Base-by-base conservation (phyloP, 805 yeast species). In the Danielia reshetovae region DNA sequence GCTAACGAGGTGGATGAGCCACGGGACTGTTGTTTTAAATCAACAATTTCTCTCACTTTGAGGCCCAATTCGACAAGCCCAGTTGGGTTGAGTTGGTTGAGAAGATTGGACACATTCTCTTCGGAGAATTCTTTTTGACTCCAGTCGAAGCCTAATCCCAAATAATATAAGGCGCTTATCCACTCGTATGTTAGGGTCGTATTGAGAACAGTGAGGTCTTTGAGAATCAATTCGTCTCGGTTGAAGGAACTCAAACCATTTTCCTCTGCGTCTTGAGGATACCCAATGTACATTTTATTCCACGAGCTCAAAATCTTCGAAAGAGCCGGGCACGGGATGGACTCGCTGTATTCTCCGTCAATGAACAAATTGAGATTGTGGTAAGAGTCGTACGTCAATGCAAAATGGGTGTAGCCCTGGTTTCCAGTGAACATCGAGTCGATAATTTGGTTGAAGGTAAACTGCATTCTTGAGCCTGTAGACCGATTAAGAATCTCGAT, bases 121-220 rank as follows among this genome's bases (percentile, higher is more conserved):
- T 46, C 49, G 4, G 59, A 39, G 25, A 58, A 51, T 7, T 65
- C 70, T 28, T 59, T 55, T 34, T 49, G 74, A 11, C 71, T 59
- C 65, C 79, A 78, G n/a, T 59, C 58, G 27, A 65, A 70, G 0
- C 75, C 80, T 14, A 59, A 34, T 0, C 71, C 70, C 30, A 80
- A 50, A 32, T 58, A 58, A 41, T 62, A 70, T 0, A 78, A 58
- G 3, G 74, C 42, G 17, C 60, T 51, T 1, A 77, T 58, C 85
- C 85, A 79, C 37, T 74, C 79, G 26, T 56, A 52, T 0, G 70
- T 53, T 21, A 67, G 57, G 2, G 55, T 43, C 3, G 47, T 54
- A 27, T 62, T 61, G 11, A 75, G 43, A 0, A 77, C 40, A 9
- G 68, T 41, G 2, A 75, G 44, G 39, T 65, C 75, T 24, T 57